These are phyloP conservation scores for Phyllosticta citriasiana DNA, from an alignment of 2,329 filamentous ascomycete genomes.

Conservation along the genomic window DNA sequence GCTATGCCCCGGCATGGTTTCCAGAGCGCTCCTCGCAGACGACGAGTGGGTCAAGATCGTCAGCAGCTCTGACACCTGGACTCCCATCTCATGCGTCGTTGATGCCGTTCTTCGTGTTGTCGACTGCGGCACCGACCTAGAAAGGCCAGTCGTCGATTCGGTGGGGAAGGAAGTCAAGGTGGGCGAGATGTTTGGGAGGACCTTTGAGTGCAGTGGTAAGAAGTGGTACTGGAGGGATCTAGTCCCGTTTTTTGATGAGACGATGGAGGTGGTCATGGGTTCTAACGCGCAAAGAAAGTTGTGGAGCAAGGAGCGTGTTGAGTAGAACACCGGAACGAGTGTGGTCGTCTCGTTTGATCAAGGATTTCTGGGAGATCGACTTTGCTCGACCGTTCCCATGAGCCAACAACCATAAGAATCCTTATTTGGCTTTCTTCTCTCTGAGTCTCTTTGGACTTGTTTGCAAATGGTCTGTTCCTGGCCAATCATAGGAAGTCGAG, in stretches of 20 bases:
- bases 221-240: background rate
- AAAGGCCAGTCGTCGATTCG: background rate
- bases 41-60: slow-evolving; percentile 26
- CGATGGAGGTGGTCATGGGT: background rate
- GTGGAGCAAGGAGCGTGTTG: no score
- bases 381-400: no score
- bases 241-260: background rate
- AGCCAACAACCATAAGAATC: no score
- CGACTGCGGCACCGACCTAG: slow-evolving; percentile 15
- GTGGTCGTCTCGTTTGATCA: no score
- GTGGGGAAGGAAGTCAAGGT: background rate
- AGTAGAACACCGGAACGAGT: no score
- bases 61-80: slow-evolving; percentile 22
- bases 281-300: background rate
- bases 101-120: slow-evolving; percentile 21
- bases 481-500: no score
- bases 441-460: no score
- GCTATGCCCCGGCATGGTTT: slow-evolving; percentile 29
- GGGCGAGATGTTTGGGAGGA: background rate
- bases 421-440: no score
- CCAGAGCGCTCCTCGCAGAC: slow-evolving; percentile 25
- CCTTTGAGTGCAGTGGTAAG: background rate
- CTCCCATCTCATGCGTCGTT: slow-evolving; percentile 22
- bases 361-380: no score
- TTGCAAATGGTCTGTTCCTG: no score